phyloP scores from a whole-genome alignment of 805 yeast genomes.

The Huiozyma naganishii region DNA sequence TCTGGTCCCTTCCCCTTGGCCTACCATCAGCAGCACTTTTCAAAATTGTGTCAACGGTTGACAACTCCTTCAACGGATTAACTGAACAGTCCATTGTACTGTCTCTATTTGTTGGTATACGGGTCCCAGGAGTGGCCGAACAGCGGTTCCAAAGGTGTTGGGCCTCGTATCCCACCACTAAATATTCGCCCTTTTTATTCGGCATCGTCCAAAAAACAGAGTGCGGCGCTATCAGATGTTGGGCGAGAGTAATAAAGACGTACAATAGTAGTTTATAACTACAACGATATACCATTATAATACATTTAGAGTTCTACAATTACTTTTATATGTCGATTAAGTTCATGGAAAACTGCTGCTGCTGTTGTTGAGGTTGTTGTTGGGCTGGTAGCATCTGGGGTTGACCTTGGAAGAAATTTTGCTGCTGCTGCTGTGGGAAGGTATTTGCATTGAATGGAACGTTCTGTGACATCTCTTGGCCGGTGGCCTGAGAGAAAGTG shows the following conservation, averaged over 20 bases:
- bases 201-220: too few relatives aligned
- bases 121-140: too few relatives aligned
- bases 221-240: not conserved
- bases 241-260: not conserved
- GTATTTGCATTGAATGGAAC: not conserved
- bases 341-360: not conserved
- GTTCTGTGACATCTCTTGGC: too few relatives aligned
- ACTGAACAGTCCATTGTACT: not conserved
- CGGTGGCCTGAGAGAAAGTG: too few relatives aligned
- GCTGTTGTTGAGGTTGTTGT: conserved; percentile 3
- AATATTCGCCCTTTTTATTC: too few relatives aligned
- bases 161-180: too few relatives aligned
- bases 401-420: conserved; percentile 1
- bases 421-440: not conserved
- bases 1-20: not conserved
- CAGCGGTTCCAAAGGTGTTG: too few relatives aligned
- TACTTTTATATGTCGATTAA: too few relatives aligned
- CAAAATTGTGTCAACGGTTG: too few relatives aligned
- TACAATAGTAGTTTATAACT: not conserved
- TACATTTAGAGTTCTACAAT: not conserved
- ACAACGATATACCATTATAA: not conserved
- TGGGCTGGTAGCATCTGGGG: conserved; percentile 6
- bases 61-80: not conserved
- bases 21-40: not conserved
- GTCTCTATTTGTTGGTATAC: too few relatives aligned